Evolutionary conservation across 768 basidiomycete genomes (phyloP), one percentile per base, ranked within the genome.

Genomic region (Tulasnella sp.): DNA sequence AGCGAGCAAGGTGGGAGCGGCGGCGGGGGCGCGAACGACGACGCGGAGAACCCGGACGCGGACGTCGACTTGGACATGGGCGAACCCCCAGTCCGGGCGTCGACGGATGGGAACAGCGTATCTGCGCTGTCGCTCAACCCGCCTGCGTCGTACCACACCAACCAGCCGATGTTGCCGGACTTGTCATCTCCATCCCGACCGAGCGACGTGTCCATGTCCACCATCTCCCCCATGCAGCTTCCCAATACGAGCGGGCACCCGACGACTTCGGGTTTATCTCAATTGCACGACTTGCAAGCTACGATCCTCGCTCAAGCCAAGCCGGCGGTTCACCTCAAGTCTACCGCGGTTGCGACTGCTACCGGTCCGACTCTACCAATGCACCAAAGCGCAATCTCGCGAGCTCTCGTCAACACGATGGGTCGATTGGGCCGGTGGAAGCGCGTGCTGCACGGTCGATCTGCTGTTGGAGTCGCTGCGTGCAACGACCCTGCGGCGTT

Each of bases 341-440:
- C 62, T 19, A 62, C 87, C 24, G 83, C 86, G 5, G 84, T 87
- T 68, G 83, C 86, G 6, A 86, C 88, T 68, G 87, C 87, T 14
- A 84, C 89, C 14, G 84, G 89, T 9, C 85, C 87, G 1, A 83
- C 88, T 9, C 85, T 91, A 18, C 89, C 91, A 0, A 86, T 87
- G 52, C 89, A 90, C 38, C 90, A 92, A 76, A 90, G 88, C 82
- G 87, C 91, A 0, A 86, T 96, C 21, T 94, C 93, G 0, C 89
- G 94, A 0, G 93, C 89, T 16, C 89, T 96, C 72, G 91, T 93
- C 76, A 92, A 91, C 85, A 95, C 95, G 3, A 91, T 96, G 39
- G 94, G 95, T 6, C 89, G 93, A 7, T 85, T 97, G 24, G 95
- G 95, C 1, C 87, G 93, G 14, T 93, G 95, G 93, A 93, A 89